phyloP scores from a whole-genome alignment of 495 filamentous ascomycete species.

The Filosporella fistucella region DNA sequence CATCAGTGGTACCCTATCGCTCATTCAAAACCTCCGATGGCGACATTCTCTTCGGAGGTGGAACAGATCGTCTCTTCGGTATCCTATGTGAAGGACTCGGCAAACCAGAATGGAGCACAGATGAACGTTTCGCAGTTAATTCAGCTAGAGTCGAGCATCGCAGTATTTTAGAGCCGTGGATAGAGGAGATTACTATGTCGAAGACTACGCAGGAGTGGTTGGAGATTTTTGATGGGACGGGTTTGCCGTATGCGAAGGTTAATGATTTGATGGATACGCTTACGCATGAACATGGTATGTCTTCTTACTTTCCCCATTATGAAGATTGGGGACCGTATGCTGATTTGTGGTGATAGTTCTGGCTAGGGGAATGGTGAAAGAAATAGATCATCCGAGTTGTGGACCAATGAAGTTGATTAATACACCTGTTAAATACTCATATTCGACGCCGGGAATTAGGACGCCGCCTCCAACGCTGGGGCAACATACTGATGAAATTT shows the following conservation, averaged over 20 bases:
- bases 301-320: too few species aligned
- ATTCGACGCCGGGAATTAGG: conserved; percentile 64
- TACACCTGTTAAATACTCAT: conserved; percentile 86
- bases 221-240: conserved; percentile 77
- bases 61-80: conserved; percentile 87
- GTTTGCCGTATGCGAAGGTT: conserved; percentile 92
- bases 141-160: conserved; percentile 75
- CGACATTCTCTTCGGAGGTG: conserved; percentile 86
- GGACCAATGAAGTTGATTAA: conserved; percentile 87
- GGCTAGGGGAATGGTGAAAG: conserved; percentile 83
- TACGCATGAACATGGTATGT: conserved; percentile 63
- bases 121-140: conserved; percentile 78
- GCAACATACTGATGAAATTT: conserved; percentile 86
- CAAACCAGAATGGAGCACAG: conserved; percentile 72
- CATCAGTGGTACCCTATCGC: conserved; percentile 92
- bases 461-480: conserved; percentile 81
- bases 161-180: conserved; percentile 65
- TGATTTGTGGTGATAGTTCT: conserved; percentile 40
- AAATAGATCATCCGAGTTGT: conserved; percentile 78
- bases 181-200: conserved; percentile 66
- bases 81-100: conserved; percentile 79
- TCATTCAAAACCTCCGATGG: conserved; percentile 89
- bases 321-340: too few species aligned
- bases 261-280: conserved; percentile 86
- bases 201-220: conserved; percentile 91